Evolutionary conservation across 805 yeast species (phyloP).

Genomic region (Hanseniaspora meyeri): DNA sequence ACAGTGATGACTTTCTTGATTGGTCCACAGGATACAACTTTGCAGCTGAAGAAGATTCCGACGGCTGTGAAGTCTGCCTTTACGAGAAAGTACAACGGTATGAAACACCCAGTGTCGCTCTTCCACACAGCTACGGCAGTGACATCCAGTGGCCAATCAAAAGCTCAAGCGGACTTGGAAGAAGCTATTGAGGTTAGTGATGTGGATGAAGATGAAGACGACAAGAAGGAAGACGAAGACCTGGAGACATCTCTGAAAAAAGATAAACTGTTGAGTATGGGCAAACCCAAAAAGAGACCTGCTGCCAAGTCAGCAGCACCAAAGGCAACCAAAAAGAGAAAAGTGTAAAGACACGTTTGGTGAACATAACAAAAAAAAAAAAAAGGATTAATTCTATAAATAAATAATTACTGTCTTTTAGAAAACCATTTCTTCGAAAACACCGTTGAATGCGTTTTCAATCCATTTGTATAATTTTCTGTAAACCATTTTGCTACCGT

Average conservation of each 20-base stretch:
- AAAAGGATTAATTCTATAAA: background rate
- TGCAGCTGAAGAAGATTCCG: conserved; percentile 47
- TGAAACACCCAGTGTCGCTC: conserved; percentile 73
- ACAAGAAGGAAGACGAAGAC: conserved; percentile 20
- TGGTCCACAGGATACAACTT: conserved; percentile 42
- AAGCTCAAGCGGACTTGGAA: conserved; percentile 27
- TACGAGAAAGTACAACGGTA: conserved; percentile 69
- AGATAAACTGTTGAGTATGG: conserved; percentile 26
- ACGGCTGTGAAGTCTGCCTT: conserved; percentile 73
- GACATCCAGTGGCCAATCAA: conserved; percentile 15
- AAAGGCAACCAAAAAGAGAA: conserved; percentile 18
- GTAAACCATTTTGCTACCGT: conserved; percentile 63
- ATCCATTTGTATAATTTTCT: conserved; percentile 64
- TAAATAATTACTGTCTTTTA: background rate
- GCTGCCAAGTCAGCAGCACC: conserved; percentile 15
- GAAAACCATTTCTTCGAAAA: conserved; percentile 18
- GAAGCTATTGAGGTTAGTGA: conserved; percentile 27
- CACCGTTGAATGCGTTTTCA: conserved; percentile 40
- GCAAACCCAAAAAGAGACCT: conserved; percentile 19
- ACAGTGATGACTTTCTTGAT: conserved; percentile 69
- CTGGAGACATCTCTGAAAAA: conserved; percentile 26
- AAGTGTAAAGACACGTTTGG: conserved; percentile 11
- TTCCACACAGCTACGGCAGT: conserved; percentile 52
- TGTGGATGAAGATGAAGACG: conserved; percentile 24
- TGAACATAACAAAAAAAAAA: too few relatives aligned